These are phyloP conservation scores for Penicillium sp. DNA, from an alignment of 2,329 filamentous ascomycete genomes.

Conservation along the genomic window DNA sequence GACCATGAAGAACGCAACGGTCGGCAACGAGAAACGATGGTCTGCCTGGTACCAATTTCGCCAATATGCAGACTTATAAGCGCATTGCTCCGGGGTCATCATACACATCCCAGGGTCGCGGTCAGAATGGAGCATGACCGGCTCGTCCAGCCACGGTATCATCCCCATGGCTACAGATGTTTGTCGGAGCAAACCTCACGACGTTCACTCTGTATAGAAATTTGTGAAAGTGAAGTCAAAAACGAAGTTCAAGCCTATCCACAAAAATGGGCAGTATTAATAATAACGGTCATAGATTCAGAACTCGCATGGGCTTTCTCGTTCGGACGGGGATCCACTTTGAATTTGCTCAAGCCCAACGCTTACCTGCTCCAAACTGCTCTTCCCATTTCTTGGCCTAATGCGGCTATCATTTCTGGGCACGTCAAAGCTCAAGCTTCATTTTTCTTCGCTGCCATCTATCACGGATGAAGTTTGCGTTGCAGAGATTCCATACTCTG, in stretches of 20 bases:
- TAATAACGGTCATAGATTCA: constrained; percentile 1
- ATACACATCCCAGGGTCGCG: constrained; percentile 19
- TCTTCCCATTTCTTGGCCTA: background rate
- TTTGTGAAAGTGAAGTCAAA: background rate
- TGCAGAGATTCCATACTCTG: background rate
- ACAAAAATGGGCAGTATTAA: constrained; percentile 5
- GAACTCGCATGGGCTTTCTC: background rate
- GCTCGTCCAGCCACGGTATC: constrained; percentile 24
- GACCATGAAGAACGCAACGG: constrained; percentile 52
- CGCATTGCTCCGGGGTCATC: constrained; percentile 28
- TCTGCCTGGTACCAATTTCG: constrained; percentile 51
- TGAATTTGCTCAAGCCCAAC: background rate
- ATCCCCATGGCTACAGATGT: constrained; percentile 10
- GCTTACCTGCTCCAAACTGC: background rate
- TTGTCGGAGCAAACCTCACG: background rate
- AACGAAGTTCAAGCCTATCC: background rate
- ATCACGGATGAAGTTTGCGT: background rate
- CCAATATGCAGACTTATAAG: constrained; percentile 22
- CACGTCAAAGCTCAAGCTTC: background rate
- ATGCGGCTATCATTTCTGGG: background rate
- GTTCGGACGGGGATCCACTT: constrained; percentile 1
- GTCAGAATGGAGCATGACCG: constrained; percentile 26
- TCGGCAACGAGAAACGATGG: constrained; percentile 50
- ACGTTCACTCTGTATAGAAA: background rate
- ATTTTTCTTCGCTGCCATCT: background rate